Percentiles rank a stretch among this genome's conserved stretches.
Evolutionary conservation across 176 grass and related monocot genomes (phyloP).

Genomic region (Phragmites australis): DNA sequence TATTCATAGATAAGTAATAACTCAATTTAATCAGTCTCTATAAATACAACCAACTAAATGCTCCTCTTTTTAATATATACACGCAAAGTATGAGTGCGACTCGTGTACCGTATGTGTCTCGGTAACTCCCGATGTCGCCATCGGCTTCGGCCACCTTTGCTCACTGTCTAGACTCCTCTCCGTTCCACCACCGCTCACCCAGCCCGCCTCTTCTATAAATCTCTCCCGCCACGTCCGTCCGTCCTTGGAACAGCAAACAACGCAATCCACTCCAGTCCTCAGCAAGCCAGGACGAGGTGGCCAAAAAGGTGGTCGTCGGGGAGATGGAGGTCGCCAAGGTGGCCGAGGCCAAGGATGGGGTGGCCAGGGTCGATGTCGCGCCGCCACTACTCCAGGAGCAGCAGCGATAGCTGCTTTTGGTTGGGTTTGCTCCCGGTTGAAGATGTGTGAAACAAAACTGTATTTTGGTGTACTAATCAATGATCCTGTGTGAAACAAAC

Average conservation of each 20-base stretch:
- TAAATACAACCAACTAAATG: too few relatives aligned
- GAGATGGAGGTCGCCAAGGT: constrained; percentile 79
- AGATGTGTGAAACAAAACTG: neutral
- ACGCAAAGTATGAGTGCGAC: too few relatives aligned
- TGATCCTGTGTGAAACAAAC: neutral
- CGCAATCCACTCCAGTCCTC: neutral
- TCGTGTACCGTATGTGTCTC: too few relatives aligned
- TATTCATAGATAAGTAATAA: too few relatives aligned
- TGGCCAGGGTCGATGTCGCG: constrained; percentile 65
- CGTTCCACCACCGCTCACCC: neutral
- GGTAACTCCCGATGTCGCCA: neutral
- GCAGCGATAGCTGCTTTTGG: neutral
- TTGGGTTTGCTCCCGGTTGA: neutral
- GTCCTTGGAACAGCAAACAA: neutral
- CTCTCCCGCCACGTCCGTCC: neutral
- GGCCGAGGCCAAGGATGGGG: constrained; percentile 46
- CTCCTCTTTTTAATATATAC: too few relatives aligned
- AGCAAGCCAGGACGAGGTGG: constrained; percentile 13
- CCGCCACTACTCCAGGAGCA: constrained; percentile 36
- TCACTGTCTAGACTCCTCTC: constrained; percentile 11
- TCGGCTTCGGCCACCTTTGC: constrained; percentile 35
- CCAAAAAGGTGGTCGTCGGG: constrained; percentile 37
- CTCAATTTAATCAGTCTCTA: too few relatives aligned
- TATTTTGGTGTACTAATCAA: neutral
- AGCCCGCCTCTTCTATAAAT: neutral